Base-by-base conservation (phyloP, 2,329 filamentous ascomycete species). In the Scedosporium boydii region DNA sequence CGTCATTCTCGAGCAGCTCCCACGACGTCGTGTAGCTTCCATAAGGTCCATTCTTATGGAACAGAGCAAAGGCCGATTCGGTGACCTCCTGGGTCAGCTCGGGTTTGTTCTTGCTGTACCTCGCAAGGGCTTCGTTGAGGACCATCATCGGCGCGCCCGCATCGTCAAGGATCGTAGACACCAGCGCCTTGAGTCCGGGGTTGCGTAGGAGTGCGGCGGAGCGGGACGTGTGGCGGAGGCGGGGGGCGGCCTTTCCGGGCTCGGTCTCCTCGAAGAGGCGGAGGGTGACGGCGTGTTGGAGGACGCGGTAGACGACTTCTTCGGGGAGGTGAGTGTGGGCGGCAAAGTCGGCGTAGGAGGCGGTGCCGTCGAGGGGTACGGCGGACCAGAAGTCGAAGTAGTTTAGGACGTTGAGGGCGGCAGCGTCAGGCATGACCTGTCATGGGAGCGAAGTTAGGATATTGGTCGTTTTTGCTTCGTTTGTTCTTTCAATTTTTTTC, bases 211-310 rank as follows among this genome's bases (percentile, higher is more conserved):
- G 75, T 2, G 80, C 69, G 3, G 76, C 77, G 1, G 82, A 86
- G 1, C 78, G 76, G 1, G 81, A 79, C 1, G 81, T 85, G 68
- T 87, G 85, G 6, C 59, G 46, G 26, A 61, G 21, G 21, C 29
- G 21, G n/a, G 48, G 14, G 7, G 78, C 78, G 64, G 87, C 78
- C 2, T 76, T 64, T 1, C 79, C 79, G 0, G 80, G 78, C 4
- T 70, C 69, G 0, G 79, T 77, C 66, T 87, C 83, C 53, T 72
- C 68, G 70, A 87, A 85, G 63, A 87, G 76, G 10, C 75, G 73
- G 65, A 79, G 82, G 12, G 82, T 85, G 77, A 86, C 85, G 46
- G 79, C 82, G 69, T 85, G 78, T 6, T 83, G 80, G 29, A 84
- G 70, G 6, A 82, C 71, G 56, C 81, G 78, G 12, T 77, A 75